Conservation (phyloP, 768 basidiomycete genomes). For the Mycena amicta region DNA sequence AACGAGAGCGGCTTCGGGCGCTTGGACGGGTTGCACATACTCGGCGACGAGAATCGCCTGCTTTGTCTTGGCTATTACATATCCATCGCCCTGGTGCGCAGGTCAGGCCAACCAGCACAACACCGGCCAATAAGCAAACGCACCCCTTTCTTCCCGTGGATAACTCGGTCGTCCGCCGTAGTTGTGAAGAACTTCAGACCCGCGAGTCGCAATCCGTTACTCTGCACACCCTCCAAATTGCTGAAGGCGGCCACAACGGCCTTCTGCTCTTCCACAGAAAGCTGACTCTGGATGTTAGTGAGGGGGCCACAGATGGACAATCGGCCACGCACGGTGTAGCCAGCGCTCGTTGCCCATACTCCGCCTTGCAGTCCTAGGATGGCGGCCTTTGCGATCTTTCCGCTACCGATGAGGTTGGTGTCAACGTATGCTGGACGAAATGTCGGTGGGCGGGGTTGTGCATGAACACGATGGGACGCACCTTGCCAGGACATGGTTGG, state of each 20-base stretch:
- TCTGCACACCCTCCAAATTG: slow-evolving; percentile 43
- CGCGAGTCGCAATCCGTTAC: slow-evolving; percentile 62
- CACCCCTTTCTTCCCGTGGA: slow-evolving; percentile 81
- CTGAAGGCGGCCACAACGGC: slow-evolving; percentile 52
- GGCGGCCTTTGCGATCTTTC: slow-evolving; percentile 76
- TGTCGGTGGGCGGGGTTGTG: background rate
- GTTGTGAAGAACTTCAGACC: slow-evolving; percentile 79
- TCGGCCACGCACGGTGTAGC: slow-evolving; percentile 55
- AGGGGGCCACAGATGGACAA: background rate
- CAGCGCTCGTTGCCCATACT: slow-evolving; percentile 69
- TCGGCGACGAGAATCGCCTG: slow-evolving; percentile 84
- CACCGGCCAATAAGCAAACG: slow-evolving; percentile 30
- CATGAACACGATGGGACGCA: background rate
- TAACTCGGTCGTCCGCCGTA: slow-evolving; percentile 46
- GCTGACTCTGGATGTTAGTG: slow-evolving; percentile 40
- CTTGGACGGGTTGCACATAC: slow-evolving; percentile 68
- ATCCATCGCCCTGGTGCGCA: slow-evolving; percentile 65
- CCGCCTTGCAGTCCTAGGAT: slow-evolving; percentile 76
- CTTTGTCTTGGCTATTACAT: slow-evolving; percentile 74
- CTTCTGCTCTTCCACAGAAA: slow-evolving; percentile 65
- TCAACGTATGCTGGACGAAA: slow-evolving; percentile 73
- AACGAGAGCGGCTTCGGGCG: slow-evolving; percentile 62
- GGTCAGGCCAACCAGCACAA: slow-evolving; percentile 4
- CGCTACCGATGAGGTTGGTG: slow-evolving; percentile 71
- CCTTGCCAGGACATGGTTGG: slow-evolving; percentile 24